Evolutionary conservation across 1,284 basidiomycete genomes (phyloP).

Genomic region (Blastosporella zonata): DNA sequence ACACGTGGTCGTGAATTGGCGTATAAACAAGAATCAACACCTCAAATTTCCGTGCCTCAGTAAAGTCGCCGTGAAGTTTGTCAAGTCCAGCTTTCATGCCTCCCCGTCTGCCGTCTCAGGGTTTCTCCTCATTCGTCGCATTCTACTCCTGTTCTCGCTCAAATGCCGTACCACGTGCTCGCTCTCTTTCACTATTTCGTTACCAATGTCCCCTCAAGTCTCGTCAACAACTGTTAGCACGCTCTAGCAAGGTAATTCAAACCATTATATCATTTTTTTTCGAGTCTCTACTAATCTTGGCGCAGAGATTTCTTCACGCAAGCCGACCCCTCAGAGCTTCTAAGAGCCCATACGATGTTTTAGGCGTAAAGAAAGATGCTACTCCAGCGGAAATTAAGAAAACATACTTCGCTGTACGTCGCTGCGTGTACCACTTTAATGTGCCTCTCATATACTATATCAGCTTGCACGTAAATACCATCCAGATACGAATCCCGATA

Average conservation of each 20-base stretch:
- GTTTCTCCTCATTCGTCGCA: conserved; percentile 55
- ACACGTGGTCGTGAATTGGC: conserved; percentile 14
- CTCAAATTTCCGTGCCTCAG: conserved; percentile 27
- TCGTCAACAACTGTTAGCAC: conserved; percentile 21
- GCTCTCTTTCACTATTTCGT: conserved; percentile 41
- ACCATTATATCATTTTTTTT: conserved; percentile 3
- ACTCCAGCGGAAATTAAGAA: conserved; percentile 92
- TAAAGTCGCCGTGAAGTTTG: conserved; percentile 1
- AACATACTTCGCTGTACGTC: conserved; percentile 85
- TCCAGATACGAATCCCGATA: conserved; percentile 96
- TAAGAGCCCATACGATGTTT: conserved; percentile 91
- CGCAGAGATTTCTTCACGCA: conserved; percentile 75
- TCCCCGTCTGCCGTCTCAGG: conserved; percentile 46
- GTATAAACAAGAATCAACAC: conserved; percentile 29
- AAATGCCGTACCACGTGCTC: conserved; percentile 28
- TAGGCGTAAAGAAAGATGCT: conserved; percentile 88
- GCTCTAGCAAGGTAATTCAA: conserved; percentile 31
- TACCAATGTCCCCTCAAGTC: conserved; percentile 32
- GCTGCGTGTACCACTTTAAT: conserved; percentile 29
- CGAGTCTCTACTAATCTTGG: conserved; percentile 11
- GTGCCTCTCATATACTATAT: conserved; percentile 10
- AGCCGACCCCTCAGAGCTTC: conserved; percentile 50
- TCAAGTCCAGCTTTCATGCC: conserved; percentile 28
- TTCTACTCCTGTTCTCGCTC: conserved; percentile 51
- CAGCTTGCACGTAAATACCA: conserved; percentile 98